A percentile compares a stretch with the other conserved stretches of the same genome.
These are phyloP conservation scores for Penicillium sp. DNA, from an alignment of 2,329 filamentous ascomycete genomes.

Conservation along the genomic window DNA sequence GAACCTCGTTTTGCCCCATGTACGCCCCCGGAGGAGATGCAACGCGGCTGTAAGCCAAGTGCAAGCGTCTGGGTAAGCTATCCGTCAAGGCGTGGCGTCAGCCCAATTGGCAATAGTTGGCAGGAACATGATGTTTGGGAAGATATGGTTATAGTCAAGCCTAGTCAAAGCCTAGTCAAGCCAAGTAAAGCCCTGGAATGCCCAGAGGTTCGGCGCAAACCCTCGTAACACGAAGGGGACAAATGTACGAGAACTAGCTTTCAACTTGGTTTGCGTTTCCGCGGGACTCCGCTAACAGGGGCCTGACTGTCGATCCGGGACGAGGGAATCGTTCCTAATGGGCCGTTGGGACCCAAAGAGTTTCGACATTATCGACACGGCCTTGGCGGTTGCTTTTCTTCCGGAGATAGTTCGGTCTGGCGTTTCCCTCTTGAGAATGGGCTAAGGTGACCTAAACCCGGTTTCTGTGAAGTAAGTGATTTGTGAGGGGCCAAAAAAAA, in stretches of 20 bases:
- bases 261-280: slow-evolving; percentile 1
- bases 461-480: background rate
- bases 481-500: too few species aligned
- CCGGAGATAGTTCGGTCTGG: background rate
- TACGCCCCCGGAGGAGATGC: background rate
- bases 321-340: slow-evolving; percentile 19
- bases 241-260: background rate
- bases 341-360: background rate
- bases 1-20: background rate
- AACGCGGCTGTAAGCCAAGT: background rate
- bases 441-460: background rate
- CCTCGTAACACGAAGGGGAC: background rate
- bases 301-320: slow-evolving; percentile 20
- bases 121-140: slow-evolving; percentile 1
- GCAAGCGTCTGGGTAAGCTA: background rate
- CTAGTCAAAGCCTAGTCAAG: too few species aligned
- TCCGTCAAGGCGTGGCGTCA: slow-evolving; percentile 1
- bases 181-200: background rate
- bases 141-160: background rate
- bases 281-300: slow-evolving; percentile 1
- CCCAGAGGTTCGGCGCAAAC: background rate
- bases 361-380: background rate
- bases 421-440: background rate
- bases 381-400: background rate
- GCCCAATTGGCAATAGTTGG: slow-evolving; percentile 5